phyloP scores from a whole-genome alignment of 106 monocot species.

The Allium fistulosum region DNA sequence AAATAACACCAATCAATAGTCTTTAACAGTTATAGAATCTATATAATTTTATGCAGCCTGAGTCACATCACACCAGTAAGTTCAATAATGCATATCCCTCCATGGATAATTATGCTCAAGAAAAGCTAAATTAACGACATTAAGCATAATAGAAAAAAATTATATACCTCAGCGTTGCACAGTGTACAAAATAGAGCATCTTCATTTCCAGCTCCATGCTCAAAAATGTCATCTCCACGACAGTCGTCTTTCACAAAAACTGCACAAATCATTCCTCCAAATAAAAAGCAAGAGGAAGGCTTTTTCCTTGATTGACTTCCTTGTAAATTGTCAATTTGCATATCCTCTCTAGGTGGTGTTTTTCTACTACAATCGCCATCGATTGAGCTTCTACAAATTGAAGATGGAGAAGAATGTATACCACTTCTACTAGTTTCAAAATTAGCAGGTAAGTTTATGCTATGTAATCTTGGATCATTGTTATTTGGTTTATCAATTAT shows the following conservation, averaged over 20 bases:
- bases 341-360: slow-evolving; percentile 33
- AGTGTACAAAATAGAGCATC: slow-evolving; percentile 97
- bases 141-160: not conserved
- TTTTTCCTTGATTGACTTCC: slow-evolving; percentile 22
- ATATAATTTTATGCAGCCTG: too few species aligned
- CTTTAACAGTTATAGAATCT: not conserved
- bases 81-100: too few species aligned
- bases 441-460: slow-evolving; percentile 28
- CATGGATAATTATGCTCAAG: too few species aligned
- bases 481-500: slow-evolving; percentile 20
- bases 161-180: slow-evolving; percentile 92
- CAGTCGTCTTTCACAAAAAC: slow-evolving; percentile 89
- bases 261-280: slow-evolving; percentile 62
- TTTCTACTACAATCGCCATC: slow-evolving; percentile 38
- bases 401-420: slow-evolving; percentile 41
- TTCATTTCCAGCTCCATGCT: slow-evolving; percentile 47
- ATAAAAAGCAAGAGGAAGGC: slow-evolving; percentile 22
- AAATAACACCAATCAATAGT: not conserved
- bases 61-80: too few species aligned
- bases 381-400: slow-evolving; percentile 52
- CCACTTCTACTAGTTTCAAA: slow-evolving; percentile 16
- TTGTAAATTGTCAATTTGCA: slow-evolving; percentile 13
- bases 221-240: slow-evolving; percentile 49
- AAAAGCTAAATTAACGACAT: too few species aligned
- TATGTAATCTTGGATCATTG: slow-evolving; percentile 23